These are phyloP conservation scores for Tylopilus sp. DNA, from an alignment of 768 basidiomycete genomes.

Conservation along the genomic window DNA sequence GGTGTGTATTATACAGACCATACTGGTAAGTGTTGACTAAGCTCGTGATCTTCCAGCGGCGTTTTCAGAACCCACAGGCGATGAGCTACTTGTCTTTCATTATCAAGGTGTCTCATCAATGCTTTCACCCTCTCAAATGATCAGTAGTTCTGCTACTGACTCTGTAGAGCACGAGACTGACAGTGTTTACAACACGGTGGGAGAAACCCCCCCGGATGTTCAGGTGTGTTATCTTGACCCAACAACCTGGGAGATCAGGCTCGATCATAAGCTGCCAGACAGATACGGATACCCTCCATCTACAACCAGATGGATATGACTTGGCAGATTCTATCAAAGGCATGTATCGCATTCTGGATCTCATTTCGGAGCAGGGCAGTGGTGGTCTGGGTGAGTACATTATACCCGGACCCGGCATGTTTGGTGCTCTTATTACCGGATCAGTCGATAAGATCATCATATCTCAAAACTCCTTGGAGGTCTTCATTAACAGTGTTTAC, in stretches of 20 bases:
- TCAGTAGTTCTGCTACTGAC: neutral
- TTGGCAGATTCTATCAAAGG: conserved; percentile 35
- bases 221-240: conserved; percentile 9
- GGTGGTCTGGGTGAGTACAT: conserved; percentile 45
- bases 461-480: conserved; percentile 44
- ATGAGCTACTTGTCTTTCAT: neutral
- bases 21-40: too few relatives aligned
- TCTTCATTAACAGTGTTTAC: conserved; percentile 45
- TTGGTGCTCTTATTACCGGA: neutral
- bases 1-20: conserved; percentile 1
- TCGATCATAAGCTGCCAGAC: conserved; percentile 14
- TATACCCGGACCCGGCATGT: neutral
- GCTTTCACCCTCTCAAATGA: neutral
- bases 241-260: neutral
- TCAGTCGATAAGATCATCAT: conserved; percentile 65
- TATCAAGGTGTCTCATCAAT: neutral
- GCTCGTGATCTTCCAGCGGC: neutral
- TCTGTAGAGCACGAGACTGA: conserved; percentile 10
- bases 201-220: neutral
- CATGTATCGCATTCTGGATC: conserved; percentile 52
- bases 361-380: conserved; percentile 49
- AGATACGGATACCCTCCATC: conserved; percentile 7
- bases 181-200: conserved; percentile 15
- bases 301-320: conserved; percentile 16
- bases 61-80: conserved; percentile 10